Base-by-base conservation (phyloP, 129 eudicot species). In the Flaveria trinervia region DNA sequence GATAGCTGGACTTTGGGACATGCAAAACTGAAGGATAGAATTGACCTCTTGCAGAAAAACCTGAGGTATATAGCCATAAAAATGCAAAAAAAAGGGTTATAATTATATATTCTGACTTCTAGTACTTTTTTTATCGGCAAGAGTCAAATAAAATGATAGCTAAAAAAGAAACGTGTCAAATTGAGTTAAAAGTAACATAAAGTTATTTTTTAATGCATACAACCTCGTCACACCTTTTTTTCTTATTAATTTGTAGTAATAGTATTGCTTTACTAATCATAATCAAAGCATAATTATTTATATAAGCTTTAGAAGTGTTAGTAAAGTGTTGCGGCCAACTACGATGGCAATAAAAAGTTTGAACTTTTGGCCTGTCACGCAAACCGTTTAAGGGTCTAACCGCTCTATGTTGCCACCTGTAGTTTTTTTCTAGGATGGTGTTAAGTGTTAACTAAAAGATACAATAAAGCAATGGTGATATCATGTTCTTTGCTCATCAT, bases 11-110 rank as follows among this genome's bases (percentile, higher is more conserved):
- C 75, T 74, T 26, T 88, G 75, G 93, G 89, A 65, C 88, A 76
- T 83, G 89, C 90, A 54, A 92, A 92, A 66, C 89, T 89, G 44
- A 86, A 86, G 86, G 91, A 88, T 15, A 92, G 92, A 79, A 83
- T 92, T 69, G 93, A 92, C 79, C 75, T 88, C 68, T 80, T 92
- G 83, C 88, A 89, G 72, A 92, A 78, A 84, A 89, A 78, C 57
- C 85, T 84, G 23, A 89, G 85, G 98, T 92, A 84, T 12, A 17
- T 11, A 52, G 23, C 5, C n/a, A 36, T 36, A 28, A 49, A 49
- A 49, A 49, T 49, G 54, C 62, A 5, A 55, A 55, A 54, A 1
- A n/a, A 55, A 6, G 16, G 20, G n/a, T 15, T 5, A 36, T 36
- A 28, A 28, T 28, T 33, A 36, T 8, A 36, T 61, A 15, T 16